phyloP scores from a whole-genome alignment of 805 yeast genomes.

The Pichia pseudocactophila region DNA sequence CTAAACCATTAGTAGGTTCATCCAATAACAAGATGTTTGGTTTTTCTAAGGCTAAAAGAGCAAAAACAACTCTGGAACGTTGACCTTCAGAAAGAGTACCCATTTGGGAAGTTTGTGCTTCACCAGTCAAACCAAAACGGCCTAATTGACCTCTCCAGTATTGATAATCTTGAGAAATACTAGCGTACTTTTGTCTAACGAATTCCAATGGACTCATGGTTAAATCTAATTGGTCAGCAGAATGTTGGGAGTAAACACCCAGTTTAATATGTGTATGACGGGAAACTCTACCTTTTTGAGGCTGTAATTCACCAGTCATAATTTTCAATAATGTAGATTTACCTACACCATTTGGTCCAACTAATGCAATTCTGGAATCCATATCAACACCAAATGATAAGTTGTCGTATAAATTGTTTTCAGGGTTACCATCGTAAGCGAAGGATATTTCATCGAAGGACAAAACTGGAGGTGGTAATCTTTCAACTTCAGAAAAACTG shows the following conservation, averaged over 20 bases:
- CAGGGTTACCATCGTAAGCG: conserved; percentile 75
- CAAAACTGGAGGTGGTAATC: conserved; percentile 97
- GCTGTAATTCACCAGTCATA: conserved; percentile 89
- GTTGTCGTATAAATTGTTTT: conserved; percentile 81
- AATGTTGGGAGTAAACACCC: conserved; percentile 98
- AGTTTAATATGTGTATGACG: conserved; percentile 96
- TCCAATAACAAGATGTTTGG: conserved; percentile 93
- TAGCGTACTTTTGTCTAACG: conserved; percentile 87
- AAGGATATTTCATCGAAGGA: conserved; percentile 94
- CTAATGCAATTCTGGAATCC: conserved; percentile 97
- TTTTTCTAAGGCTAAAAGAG: conserved; percentile 85
- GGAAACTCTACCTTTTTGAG: conserved; percentile 92
- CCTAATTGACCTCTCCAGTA: conserved; percentile 98
- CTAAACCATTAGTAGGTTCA: conserved; percentile 99
- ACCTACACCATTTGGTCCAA: conserved; percentile 99
- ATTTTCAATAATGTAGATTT: conserved; percentile 91
- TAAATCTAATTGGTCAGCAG: conserved; percentile 95
- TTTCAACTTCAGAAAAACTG: conserved; percentile 90
- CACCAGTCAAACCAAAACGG: conserved; percentile 97
- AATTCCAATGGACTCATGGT: conserved; percentile 94
- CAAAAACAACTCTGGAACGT: conserved; percentile 97
- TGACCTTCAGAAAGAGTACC: conserved; percentile 98
- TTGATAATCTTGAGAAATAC: conserved; percentile 94
- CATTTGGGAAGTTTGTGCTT: conserved; percentile 97
- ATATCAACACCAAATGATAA: conserved; percentile 97